Conservation (phyloP, 2,329 filamentous ascomycete genomes). For the Lecanosticta acicola region DNA sequence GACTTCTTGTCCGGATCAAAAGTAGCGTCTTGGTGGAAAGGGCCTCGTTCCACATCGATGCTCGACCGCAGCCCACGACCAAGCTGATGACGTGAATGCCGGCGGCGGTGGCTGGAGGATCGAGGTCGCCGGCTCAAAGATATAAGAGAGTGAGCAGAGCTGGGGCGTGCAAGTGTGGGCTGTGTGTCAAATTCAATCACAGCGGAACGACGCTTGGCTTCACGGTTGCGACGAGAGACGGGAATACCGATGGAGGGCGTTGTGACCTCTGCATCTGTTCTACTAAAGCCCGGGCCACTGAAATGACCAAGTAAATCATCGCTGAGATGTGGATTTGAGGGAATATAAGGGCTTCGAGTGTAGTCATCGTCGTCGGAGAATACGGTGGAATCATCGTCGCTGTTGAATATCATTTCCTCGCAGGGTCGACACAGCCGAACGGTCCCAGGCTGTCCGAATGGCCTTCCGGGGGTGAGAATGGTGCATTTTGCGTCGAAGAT, state of each 20-base stretch:
- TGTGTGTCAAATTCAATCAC: conserved; percentile 85
- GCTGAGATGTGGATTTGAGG: conserved; percentile 9
- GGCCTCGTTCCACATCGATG: conserved; percentile 68
- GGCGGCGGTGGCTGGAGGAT: conserved; percentile 72
- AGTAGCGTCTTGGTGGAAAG: conserved; percentile 70
- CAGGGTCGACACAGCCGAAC: conserved; percentile 91
- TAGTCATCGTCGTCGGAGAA: conserved; percentile 61
- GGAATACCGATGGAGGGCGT: conserved; percentile 62
- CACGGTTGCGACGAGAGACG: conserved; percentile 61
- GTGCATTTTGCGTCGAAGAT: conserved; percentile 98
- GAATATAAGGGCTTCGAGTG: conserved; percentile 20
- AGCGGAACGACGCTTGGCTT: conserved; percentile 75
- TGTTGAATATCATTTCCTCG: conserved; percentile 81
- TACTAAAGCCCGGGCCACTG: conserved; percentile 22
- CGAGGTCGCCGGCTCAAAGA: conserved; percentile 66
- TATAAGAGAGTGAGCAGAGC: conserved; percentile 82
- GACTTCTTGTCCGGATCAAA: conserved; percentile 61
- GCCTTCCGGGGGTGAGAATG: conserved; percentile 76
- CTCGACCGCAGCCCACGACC: conserved; percentile 62
- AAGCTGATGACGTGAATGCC: conserved; percentile 81
- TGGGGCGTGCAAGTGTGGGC: conserved; percentile 73
- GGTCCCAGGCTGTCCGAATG: conserved; percentile 79
- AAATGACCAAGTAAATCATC: conserved; percentile 13
- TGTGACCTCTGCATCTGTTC: conserved; percentile 33
- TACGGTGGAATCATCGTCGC: conserved; percentile 78